Evolutionary conservation across 495 filamentous ascomycete genomes (phyloP).

Genomic region (Annulohypoxylon moriforme): DNA sequence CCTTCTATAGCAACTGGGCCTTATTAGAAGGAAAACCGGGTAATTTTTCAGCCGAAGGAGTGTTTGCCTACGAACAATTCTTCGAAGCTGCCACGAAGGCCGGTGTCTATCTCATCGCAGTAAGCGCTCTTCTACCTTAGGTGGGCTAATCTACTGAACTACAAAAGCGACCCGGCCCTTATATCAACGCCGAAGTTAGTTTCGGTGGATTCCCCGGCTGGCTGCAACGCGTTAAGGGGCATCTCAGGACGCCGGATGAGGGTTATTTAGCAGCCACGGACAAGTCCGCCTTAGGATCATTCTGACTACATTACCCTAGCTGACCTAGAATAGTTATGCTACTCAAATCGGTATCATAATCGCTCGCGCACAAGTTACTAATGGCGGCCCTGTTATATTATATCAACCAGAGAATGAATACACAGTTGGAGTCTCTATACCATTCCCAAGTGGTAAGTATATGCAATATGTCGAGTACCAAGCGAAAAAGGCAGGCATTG

Average conservation of each 20-base stretch:
- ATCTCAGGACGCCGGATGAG: conserved; percentile 67
- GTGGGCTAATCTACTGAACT: conserved; percentile 72
- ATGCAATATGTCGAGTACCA: conserved; percentile 77
- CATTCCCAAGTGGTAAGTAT: conserved; percentile 69
- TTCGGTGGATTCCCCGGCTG: conserved; percentile 54
- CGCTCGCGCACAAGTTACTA: conserved; percentile 78
- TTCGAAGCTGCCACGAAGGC: conserved; percentile 75
- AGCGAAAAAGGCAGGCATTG: conserved; percentile 73
- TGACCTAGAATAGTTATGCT: conserved; percentile 53
- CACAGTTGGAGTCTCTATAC: conserved; percentile 47
- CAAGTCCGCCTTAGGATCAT: conserved; percentile 47
- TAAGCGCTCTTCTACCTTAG: conserved; percentile 74
- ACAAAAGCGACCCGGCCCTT: conserved; percentile 64
- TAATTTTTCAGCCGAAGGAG: conserved; percentile 72
- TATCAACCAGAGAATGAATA: conserved; percentile 87
- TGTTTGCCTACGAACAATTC: conserved; percentile 75
- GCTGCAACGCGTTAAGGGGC: conserved; percentile 69
- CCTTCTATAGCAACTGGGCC: conserved; percentile 83
- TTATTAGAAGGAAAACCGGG: conserved; percentile 78
- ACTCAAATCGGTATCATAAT: conserved; percentile 69
- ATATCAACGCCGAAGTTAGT: conserved; percentile 66
- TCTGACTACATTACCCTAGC: neutral
- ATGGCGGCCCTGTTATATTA: conserved; percentile 80
- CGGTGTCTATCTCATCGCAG: conserved; percentile 79
- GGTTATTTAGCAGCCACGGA: conserved; percentile 74